Conservation (phyloP, 352 stramenopile species). For the Phytophthora tentaculata region DNA sequence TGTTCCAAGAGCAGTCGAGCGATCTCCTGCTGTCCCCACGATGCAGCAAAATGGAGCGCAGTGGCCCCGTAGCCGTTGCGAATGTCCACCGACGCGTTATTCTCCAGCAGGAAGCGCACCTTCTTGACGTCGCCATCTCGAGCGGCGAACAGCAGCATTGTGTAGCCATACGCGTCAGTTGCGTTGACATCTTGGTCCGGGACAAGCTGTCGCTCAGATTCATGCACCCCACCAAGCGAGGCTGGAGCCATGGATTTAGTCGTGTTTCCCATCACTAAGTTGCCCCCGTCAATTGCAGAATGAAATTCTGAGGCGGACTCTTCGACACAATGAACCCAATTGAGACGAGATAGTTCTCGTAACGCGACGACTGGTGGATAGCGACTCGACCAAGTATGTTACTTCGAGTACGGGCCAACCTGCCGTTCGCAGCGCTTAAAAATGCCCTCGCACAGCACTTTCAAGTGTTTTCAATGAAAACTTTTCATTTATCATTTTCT, state of each 20-base stretch:
- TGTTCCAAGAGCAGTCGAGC: slow-evolving; percentile 25
- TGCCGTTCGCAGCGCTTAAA: slow-evolving; percentile 1
- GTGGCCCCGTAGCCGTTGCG: slow-evolving; percentile 27
- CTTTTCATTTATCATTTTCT: neutral
- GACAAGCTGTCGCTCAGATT: slow-evolving; percentile 9
- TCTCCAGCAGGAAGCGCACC: slow-evolving; percentile 23
- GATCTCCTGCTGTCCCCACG: slow-evolving; percentile 7
- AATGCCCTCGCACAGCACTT: neutral
- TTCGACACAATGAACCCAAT: neutral
- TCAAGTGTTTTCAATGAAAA: neutral
- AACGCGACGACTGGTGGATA: neutral
- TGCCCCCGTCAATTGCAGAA: slow-evolving; percentile 9
- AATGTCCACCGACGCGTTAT: slow-evolving; percentile 23
- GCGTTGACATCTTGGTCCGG: slow-evolving; percentile 13
- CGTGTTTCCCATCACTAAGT: slow-evolving; percentile 17
- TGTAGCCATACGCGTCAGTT: slow-evolving; percentile 22
- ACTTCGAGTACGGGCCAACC: slow-evolving; percentile 1
- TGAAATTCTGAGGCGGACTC: slow-evolving; percentile 2
- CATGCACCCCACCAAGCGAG: neutral
- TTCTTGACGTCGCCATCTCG: slow-evolving; percentile 24
- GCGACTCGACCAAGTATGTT: slow-evolving; percentile 6
- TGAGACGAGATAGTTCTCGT: neutral
- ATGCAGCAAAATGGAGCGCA: slow-evolving; percentile 29
- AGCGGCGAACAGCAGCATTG: slow-evolving; percentile 22
- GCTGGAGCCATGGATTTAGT: slow-evolving; percentile 3